Evolutionary conservation across 306 rosid species (phyloP), one percentile per base, ranked within the genome.

Genomic region (Delonix regia): DNA sequence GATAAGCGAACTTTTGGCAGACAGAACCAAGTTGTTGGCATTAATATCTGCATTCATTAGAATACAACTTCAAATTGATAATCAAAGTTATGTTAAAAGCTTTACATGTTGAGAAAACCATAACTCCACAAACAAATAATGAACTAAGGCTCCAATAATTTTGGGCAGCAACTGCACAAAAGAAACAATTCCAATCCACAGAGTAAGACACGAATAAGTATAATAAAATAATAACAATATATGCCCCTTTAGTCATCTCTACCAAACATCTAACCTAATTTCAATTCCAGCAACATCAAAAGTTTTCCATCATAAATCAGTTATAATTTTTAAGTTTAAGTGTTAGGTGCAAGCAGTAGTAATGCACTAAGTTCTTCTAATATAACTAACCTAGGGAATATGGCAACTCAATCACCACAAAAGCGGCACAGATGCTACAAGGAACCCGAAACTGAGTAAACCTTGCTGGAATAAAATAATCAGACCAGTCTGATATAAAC

Each of bases 1-100:
- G 67, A 93, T 73, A 57, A 95, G 89, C 11, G 99, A 95, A 80
- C 82, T 57, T 82, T 95, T 95, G 80, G 96, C 97, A 47, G 99
- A 93, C 24, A 95, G 89, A 82, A 89, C 68, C 85, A 91, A 76
- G 83, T 85, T 88, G 87, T 81, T 89, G 65, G 92, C 89, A 60
- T 82, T 87, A 67, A 87, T 75, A 84, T 92, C 99, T 92, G 71
- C 86, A 82, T 77, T 9, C 22, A 80, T 28, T 19, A 78, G 65
- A 80, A 83, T 27, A 2, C 75, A 9, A 69, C 44, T 49, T 34
- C 3, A 72, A 48, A 61, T 57, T 63, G 74, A 53, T 49, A 53
- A 48, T 33, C n/a, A 25, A 75, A 70, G 22, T 55, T 45, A 55
- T 44, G 22, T 19, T 25, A 69, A 53, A 49, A 80, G 25, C 76